Evolutionary conservation across 2,329 filamentous ascomycete species (phyloP).

Genomic region (Fusarium marasasianum): DNA sequence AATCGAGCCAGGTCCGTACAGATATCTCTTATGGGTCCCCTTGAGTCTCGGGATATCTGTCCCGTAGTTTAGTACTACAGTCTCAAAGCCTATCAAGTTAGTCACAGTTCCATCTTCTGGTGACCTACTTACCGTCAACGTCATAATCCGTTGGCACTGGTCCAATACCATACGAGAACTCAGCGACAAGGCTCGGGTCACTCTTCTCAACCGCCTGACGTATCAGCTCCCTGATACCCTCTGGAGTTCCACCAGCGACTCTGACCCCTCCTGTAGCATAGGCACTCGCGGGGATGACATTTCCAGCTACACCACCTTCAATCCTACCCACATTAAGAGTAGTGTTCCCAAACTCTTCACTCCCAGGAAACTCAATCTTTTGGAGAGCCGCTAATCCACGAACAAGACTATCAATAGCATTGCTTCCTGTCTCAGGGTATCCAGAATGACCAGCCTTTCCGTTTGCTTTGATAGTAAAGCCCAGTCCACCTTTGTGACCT

Average conservation of each 20-base stretch:
- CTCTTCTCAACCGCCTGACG: not conserved
- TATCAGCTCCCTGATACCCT: not conserved
- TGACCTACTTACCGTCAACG: not conserved
- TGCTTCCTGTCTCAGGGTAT: not conserved
- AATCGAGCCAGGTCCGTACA: constrained; percentile 2
- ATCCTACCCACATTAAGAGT: constrained; percentile 1
- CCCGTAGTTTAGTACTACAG: not conserved
- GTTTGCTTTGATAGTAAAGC: not conserved
- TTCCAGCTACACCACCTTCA: not conserved
- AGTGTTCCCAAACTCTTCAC: not conserved
- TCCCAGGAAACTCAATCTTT: not conserved
- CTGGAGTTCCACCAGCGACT: not conserved
- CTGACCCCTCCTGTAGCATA: not conserved
- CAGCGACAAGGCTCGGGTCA: not conserved
- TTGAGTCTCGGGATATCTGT: not conserved
- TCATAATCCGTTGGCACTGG: not conserved
- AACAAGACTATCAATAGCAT: constrained; percentile 10
- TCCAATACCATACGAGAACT: not conserved
- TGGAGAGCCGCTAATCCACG: not conserved
- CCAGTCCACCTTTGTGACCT: not conserved
- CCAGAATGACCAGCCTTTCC: constrained; percentile 7
- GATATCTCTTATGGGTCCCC: not conserved
- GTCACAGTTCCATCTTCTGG: rapidly evolving
- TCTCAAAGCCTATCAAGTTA: not conserved
- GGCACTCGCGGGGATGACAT: constrained; percentile 1